Base-by-base conservation (phyloP, 2,329 filamentous ascomycete species). In the Emericellopsis atlantica region DNA sequence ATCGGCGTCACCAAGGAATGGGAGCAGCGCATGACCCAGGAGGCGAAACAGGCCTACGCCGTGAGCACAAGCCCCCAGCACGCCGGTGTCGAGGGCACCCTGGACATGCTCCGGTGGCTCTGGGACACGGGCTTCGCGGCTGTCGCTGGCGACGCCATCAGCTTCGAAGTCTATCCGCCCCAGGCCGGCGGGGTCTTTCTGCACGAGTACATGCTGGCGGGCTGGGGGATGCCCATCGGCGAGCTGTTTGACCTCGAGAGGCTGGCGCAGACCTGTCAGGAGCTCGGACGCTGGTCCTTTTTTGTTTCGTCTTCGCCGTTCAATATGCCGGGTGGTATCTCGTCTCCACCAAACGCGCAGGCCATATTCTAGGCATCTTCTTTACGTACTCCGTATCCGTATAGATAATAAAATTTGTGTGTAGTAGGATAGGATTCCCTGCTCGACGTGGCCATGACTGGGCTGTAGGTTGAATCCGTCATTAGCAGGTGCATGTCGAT, bases 11-110 rank as follows among this genome's bases (percentile, higher is more conserved):
- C 52, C 10, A 46, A 43, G 16, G 48, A 53, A 33, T 58, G 54
- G 54, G 56, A 57, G 12, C 40, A 40, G 7, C 37, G 46, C 10
- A 54, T 56, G 53, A 46, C 37, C 15, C 22, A 37, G 2, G 47
- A 70, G 10, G 67, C 67, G 49, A 72, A 70, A 46, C 65, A 70
- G 32, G 56, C 75, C 14, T 76, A 65, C 52, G 43, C 59, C 44
- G 44, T 53, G 31, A 49, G 46, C 46, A 11, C 55, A 37, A 24
- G 53, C 45, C 49, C 65, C 1, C 40, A 56, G 35, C 58, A 62
- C 39, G 60, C 58, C 2, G 67, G 66, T 1, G 56, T 69, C 2
- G 60, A 67, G 45, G 56, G 52, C 5, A 57, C 52, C 0, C 53
- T 55, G 36, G 62, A 61, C 11, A 57, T 60, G 21, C 35, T 66